Evolutionary conservation across 495 filamentous ascomycete genomes (phyloP).

Genomic region (Lineolata rhizophorae): DNA sequence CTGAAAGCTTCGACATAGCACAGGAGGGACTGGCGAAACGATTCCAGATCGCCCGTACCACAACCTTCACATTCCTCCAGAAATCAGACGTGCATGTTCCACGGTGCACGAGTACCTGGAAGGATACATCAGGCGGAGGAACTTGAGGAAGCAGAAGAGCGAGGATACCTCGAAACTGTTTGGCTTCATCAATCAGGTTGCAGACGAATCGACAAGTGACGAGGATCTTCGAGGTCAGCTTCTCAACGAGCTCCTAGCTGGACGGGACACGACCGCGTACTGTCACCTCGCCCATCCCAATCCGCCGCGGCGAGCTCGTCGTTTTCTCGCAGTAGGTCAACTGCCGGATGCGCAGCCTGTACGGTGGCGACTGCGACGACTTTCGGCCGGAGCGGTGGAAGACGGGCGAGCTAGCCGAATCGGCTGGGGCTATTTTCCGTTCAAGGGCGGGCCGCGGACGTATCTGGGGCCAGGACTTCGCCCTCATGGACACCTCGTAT

Average conservation of each 20-base stretch:
- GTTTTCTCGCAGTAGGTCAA: not conserved
- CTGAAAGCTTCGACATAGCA: conserved; percentile 18
- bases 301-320: not conserved
- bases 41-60: conserved; percentile 20
- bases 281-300: too few species aligned
- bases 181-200: conserved; percentile 13
- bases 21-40: conserved; percentile 20
- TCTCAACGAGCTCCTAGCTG: not conserved
- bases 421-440: conserved; percentile 1
- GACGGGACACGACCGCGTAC: conserved; percentile 1
- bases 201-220: conserved; percentile 11
- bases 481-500: not conserved
- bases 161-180: conserved; percentile 2
- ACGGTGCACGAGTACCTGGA: conserved; percentile 22
- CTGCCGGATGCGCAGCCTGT: not conserved
- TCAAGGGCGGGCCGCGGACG: not conserved
- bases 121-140: conserved; percentile 13
- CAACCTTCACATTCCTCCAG: conserved; percentile 15
- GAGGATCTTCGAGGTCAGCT: conserved; percentile 1
- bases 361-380: too few species aligned
- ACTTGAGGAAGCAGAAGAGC: conserved; percentile 4
- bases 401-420: too few species aligned
- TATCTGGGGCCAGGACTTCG: conserved; percentile 1
- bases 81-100: conserved; percentile 19
- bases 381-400: too few species aligned